These are phyloP conservation scores for Malus orientalis DNA, from an alignment of 306 rosid species.

Conservation along the genomic window DNA sequence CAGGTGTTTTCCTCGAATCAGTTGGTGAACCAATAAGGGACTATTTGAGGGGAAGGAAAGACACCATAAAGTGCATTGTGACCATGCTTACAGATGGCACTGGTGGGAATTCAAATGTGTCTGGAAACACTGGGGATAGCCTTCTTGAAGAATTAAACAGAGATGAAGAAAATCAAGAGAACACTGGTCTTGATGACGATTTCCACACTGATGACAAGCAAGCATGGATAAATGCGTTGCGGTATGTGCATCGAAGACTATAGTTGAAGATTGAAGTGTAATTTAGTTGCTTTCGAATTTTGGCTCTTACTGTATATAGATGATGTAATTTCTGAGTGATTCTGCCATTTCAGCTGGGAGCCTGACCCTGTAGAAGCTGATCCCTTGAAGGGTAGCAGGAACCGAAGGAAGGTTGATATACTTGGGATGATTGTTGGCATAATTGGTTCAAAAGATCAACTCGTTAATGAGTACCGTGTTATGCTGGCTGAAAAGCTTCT, in stretches of 20 bases:
- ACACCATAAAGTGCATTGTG: conserved; percentile 93
- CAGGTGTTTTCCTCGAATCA: conserved; percentile 96
- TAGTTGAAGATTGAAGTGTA: background rate
- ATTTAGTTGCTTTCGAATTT: background rate
- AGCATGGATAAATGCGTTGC: conserved; percentile 78
- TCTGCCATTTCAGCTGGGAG: conserved; percentile 72
- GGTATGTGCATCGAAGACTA: conserved; percentile 33
- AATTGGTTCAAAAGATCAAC: conserved; percentile 92
- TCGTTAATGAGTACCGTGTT: conserved; percentile 89
- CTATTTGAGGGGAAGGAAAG: conserved; percentile 92
- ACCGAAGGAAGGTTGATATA: conserved; percentile 83
- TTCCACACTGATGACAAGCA: conserved; percentile 86
- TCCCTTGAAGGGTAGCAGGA: conserved; percentile 84
- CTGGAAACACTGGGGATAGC: conserved; percentile 87
- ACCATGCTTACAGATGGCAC: conserved; percentile 96
- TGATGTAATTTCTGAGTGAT: conserved; percentile 15
- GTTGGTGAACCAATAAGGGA: conserved; percentile 97
- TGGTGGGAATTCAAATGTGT: conserved; percentile 68
- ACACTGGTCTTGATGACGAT: conserved; percentile 67
- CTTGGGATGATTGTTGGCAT: conserved; percentile 97
- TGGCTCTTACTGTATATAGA: background rate
- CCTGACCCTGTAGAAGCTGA: conserved; percentile 99
- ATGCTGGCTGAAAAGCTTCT: conserved; percentile 98
- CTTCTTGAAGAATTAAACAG: conserved; percentile 97
- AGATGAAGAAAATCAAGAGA: conserved; percentile 85